A percentile compares a stretch with the other conserved stretches of the same genome.
These are phyloP conservation scores for Cicer arietinum DNA, from an alignment of 306 rosid species.

Conservation along the genomic window DNA sequence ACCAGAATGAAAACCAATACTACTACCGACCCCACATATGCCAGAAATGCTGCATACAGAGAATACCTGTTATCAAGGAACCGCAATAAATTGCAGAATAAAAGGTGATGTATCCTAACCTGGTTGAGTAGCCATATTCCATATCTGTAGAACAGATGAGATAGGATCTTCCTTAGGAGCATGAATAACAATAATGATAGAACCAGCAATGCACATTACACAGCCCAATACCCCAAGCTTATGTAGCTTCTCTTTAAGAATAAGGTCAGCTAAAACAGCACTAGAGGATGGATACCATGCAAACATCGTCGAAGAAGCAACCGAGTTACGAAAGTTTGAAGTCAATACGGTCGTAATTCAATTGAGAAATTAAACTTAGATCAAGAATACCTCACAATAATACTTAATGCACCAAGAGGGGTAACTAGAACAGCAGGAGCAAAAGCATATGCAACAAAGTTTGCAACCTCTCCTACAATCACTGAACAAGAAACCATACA, in stretches of 20 bases:
- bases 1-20: slow-evolving; percentile 75
- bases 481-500: slow-evolving; percentile 64
- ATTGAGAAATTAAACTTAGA: slow-evolving; percentile 35
- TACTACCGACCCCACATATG: slow-evolving; percentile 67
- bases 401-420: slow-evolving; percentile 93
- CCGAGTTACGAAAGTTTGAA: slow-evolving; percentile 24
- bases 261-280: slow-evolving; percentile 84
- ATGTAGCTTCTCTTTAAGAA: slow-evolving; percentile 79
- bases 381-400: slow-evolving; percentile 71
- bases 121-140: slow-evolving; percentile 89
- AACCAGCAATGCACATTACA: slow-evolving; percentile 82
- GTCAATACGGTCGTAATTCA: slow-evolving; percentile 9
- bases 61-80: slow-evolving; percentile 34
- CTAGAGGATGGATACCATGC: slow-evolving; percentile 49
- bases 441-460: slow-evolving; percentile 87
- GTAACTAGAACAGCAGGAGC: slow-evolving; percentile 93
- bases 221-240: slow-evolving; percentile 82
- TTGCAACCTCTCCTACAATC: slow-evolving; percentile 89
- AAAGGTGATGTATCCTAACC: slow-evolving; percentile 50
- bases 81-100: slow-evolving; percentile 1
- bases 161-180: slow-evolving; percentile 81
- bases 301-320: slow-evolving; percentile 30
- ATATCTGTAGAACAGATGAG: slow-evolving; percentile 72
- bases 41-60: slow-evolving; percentile 71
- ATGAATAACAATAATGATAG: slow-evolving; percentile 70